These are phyloP conservation scores for Fusarium cyanostomum DNA, from an alignment of 2,329 filamentous ascomycete species.

Conservation along the genomic window DNA sequence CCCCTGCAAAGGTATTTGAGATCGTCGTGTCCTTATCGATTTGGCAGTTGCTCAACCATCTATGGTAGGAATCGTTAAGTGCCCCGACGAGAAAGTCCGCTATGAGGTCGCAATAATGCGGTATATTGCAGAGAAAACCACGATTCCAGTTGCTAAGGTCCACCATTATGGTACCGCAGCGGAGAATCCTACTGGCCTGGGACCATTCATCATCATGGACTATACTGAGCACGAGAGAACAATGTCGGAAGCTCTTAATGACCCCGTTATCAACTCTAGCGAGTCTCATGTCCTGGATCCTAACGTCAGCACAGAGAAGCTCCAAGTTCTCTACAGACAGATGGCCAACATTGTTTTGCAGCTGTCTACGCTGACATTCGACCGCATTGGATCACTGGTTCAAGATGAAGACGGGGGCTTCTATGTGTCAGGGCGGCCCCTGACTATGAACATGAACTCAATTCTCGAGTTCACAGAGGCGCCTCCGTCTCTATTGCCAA, in stretches of 20 bases:
- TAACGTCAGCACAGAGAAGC: slow-evolving; percentile 45
- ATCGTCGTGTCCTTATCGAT: no score
- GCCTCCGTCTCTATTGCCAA: slow-evolving; percentile 35
- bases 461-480: slow-evolving; percentile 38
- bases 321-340: slow-evolving; percentile 50
- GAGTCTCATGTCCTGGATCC: slow-evolving; percentile 47
- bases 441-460: slow-evolving; percentile 54
- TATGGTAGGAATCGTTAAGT: slow-evolving; percentile 29
- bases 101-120: slow-evolving; percentile 50
- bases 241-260: slow-evolving; percentile 44
- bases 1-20: slow-evolving; percentile 39
- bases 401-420: slow-evolving; percentile 39
- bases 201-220: slow-evolving; percentile 52
- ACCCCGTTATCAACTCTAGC: slow-evolving; percentile 33
- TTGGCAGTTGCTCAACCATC: slow-evolving; percentile 3
- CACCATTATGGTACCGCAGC: slow-evolving; percentile 44
- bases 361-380: slow-evolving; percentile 48
- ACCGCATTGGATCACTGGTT: slow-evolving; percentile 50
- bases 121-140: slow-evolving; percentile 46
- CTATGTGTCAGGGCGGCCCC: slow-evolving; percentile 45
- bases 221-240: slow-evolving; percentile 45
- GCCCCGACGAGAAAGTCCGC: slow-evolving; percentile 49
- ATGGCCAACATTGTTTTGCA: slow-evolving; percentile 55
- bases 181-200: slow-evolving; percentile 47
- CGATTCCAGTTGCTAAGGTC: slow-evolving; percentile 48